Evolutionary conservation across 306 rosid species (phyloP), one percentile per base, ranked within the genome.

Genomic region (Ziziphus jujuba): DNA sequence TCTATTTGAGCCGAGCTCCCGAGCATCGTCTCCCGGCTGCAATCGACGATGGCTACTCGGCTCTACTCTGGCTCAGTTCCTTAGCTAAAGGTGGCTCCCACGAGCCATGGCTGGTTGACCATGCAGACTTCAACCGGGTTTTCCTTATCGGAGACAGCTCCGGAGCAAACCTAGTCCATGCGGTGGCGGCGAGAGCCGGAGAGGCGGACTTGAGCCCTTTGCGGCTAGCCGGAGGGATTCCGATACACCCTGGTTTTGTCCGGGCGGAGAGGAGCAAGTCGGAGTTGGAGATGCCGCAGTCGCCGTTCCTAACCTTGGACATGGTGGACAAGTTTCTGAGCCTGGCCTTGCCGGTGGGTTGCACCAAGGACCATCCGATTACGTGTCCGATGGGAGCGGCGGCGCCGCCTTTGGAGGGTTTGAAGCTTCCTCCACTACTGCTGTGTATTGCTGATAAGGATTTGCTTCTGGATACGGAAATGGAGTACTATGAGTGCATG

Each of bases 61-160:
- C 83, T 1, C 91, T 90, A 56, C 63, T 24, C 1, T 90, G 97
- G 97, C 78, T 90, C 1, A 74, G 68, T 3, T 72, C 86, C 0
- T 19, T 81, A 2, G 85, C 91, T 0, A 64, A 12, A 40, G 85
- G 82, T 0, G 66, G 72, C 5, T 43, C 77, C 9, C 5, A 1
- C 4, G 85, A 80, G 13, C 58, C 82, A 0, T 81, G 82, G 91
- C 77, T 87, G 2, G 40, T 6, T 10, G 35, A 71, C 5, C 67
- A 72, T 10, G 91, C 74, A 0, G 84, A 87, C 65, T 85, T 90
- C 50, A 11, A 55, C 66, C 85, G 85, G 2, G 72, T 90, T 25
- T 90, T 90, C 38, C 91, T 90, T 21, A 78, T 87, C 8, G 97
- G 95, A 17, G 97, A 90, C 21, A 87, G 95, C 56, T 78, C 97